Evolutionary conservation across 2,329 filamentous ascomycete genomes (phyloP), one percentile per base, ranked within the genome.

Genomic region (Teratosphaeria destructans): DNA sequence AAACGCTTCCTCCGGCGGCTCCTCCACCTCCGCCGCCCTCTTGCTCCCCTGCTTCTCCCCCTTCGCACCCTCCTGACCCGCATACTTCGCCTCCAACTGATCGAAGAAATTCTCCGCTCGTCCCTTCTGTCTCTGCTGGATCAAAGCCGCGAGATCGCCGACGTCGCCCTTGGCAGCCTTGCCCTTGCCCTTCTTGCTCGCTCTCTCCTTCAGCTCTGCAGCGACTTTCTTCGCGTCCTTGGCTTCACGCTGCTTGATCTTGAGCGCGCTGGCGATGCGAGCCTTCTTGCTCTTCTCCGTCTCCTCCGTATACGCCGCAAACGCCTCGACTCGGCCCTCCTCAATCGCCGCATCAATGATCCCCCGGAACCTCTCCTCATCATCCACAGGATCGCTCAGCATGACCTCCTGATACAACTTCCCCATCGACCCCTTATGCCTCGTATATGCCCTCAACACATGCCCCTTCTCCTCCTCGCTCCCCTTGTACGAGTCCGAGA

Each of bases 401-500:
- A 99, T 95, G 49, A 99, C 87, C 0, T 78, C 77, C 70, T 91
- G 84, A 74, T 95, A 97, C 0, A 99, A 76, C 19, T 75, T 75
- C 67, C 88, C 83, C 83, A 97, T 85, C 62, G 88, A 80, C 37
- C 94, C 94, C 70, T 90, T 79, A 68, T 76, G 77, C 64, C 85
- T 79, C 66, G 85, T 84, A 74, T 93, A 99, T 1, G 89, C 88
- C 12, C 80, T 77, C 4, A 99, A 77, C 1, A 99, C 67, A 70
- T 95, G 91, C 55, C 82, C 79, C 66, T 81, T 83, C 77, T 99
- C 94, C 73, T 97, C 90, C 2, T 90, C 88, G 0, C 90, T 92
- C 19, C 84, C 83, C 76, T 93, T 91, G 79, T 97, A 99, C 64
- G 87, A 80, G 34, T 80, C 77, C 61, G 88, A 83, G 68, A 97